These are phyloP conservation scores for Santalum album DNA, from an alignment of 164 flowering plant genomes.

Conservation along the genomic window DNA sequence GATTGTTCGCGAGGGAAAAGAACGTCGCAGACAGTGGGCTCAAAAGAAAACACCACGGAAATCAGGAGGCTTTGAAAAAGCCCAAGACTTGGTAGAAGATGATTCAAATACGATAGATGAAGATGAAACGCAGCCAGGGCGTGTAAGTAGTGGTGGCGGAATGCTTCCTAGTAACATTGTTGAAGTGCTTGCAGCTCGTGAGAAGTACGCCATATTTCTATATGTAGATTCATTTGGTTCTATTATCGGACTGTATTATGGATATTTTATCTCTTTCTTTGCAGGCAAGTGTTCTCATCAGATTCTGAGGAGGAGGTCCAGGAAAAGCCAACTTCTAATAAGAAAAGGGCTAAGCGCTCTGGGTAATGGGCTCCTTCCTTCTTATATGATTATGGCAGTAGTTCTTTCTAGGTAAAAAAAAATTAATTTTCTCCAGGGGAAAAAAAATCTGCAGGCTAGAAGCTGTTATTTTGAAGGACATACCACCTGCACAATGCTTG, in stretches of 20 bases:
- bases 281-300: constrained; percentile 62
- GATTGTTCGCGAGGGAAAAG: constrained; percentile 62
- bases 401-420: neutral
- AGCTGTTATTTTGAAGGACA: constrained; percentile 53
- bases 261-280: constrained; percentile 5
- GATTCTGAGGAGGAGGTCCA: constrained; percentile 65
- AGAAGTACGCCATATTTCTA: constrained; percentile 43
- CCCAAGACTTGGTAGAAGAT: constrained; percentile 16
- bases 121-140: constrained; percentile 24
- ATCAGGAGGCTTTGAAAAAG: constrained; percentile 15
- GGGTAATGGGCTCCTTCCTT: constrained; percentile 36
- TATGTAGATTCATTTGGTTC: no score
- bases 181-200: constrained; percentile 56
- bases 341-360: constrained; percentile 34
- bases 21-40: constrained; percentile 64
- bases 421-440: neutral
- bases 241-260: neutral
- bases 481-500: constrained; percentile 53
- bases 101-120: constrained; percentile 6
- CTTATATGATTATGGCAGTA: neutral
- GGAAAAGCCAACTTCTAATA: constrained; percentile 24
- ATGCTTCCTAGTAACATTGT: constrained; percentile 77
- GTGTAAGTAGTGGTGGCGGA: constrained; percentile 19
- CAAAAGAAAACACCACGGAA: constrained; percentile 42
- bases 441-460: constrained; percentile 36